Percentiles rank a stretch among this genome's conserved stretches.
Evolutionary conservation across 108 stramenopile species (phyloP).

Genomic region (Aurantiochytrium sp.): DNA sequence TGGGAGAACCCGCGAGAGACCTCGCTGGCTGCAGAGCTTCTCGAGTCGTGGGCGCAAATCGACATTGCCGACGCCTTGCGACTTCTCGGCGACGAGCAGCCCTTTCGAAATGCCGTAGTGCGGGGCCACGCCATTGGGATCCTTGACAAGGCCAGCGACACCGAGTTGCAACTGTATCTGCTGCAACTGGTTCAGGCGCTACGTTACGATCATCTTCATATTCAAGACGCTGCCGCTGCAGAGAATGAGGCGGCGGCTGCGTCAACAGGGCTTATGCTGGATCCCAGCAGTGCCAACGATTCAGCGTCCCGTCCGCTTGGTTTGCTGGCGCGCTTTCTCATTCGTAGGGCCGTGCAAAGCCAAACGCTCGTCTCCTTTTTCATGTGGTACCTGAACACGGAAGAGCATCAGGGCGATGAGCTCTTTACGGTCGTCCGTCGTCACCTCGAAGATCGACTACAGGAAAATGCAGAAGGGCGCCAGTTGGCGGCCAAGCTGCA

Average conservation of each 20-base stretch:
- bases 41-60: constrained; percentile 92
- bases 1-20: constrained; percentile 88
- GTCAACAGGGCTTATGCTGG: neutral
- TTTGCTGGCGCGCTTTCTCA: constrained; percentile 70
- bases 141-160: constrained; percentile 74
- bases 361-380: constrained; percentile 82
- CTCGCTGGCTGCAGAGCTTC: constrained; percentile 78
- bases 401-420: constrained; percentile 63
- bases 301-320: neutral
- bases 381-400: constrained; percentile 86
- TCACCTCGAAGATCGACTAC: constrained; percentile 54
- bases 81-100: constrained; percentile 80
- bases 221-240: constrained; percentile 14
- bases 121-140: constrained; percentile 89
- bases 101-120: constrained; percentile 75
- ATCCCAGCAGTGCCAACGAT: too few species aligned
- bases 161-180: constrained; percentile 82
- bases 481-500: neutral
- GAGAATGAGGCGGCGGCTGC: neutral
- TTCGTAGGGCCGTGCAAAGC: constrained; percentile 75
- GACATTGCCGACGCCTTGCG: constrained; percentile 92
- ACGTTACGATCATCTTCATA: constrained; percentile 73
- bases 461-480: constrained; percentile 20
- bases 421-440: constrained; percentile 68
- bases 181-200: constrained; percentile 95